Evolutionary conservation across 2,329 filamentous ascomycete genomes (phyloP).

Genomic region (Penicillium sp.): DNA sequence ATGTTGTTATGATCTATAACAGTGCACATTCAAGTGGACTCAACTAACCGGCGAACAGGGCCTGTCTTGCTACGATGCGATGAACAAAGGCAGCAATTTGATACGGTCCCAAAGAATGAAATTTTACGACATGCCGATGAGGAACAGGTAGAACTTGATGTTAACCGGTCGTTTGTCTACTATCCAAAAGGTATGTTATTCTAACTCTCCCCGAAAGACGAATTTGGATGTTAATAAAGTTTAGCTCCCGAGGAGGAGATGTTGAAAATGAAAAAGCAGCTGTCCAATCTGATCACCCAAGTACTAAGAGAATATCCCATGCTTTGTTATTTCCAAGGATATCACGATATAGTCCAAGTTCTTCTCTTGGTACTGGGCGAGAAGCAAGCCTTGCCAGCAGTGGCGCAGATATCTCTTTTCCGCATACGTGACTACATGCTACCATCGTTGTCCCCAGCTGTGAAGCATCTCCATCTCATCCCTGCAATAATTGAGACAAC

Average conservation of each 20-base stretch:
- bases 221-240: not conserved
- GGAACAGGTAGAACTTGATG: slow-evolving; percentile 86
- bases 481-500: slow-evolving; percentile 74
- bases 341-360: slow-evolving; percentile 97
- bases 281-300: slow-evolving; percentile 76
- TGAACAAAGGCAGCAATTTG: slow-evolving; percentile 10
- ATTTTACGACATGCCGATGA: slow-evolving; percentile 81
- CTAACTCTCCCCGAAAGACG: not conserved
- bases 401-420: slow-evolving; percentile 80
- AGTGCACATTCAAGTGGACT: not conserved
- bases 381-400: slow-evolving; percentile 59
- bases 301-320: slow-evolving; percentile 78
- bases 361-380: slow-evolving; percentile 79
- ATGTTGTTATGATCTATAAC: not conserved
- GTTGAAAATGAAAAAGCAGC: slow-evolving; percentile 67
- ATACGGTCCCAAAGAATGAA: slow-evolving; percentile 53
- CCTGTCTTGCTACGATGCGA: slow-evolving; percentile 51
- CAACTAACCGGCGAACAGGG: slow-evolving; percentile 39
- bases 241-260: slow-evolving; percentile 71
- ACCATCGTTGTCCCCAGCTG: slow-evolving; percentile 75
- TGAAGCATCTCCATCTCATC: slow-evolving; percentile 82
- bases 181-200: slow-evolving; percentile 72
- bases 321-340: slow-evolving; percentile 96
- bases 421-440: slow-evolving; percentile 98
- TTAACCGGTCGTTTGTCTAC: slow-evolving; percentile 95